Evolutionary conservation across 495 filamentous ascomycete genomes (phyloP).

Genomic region (Penicillium argentinense): DNA sequence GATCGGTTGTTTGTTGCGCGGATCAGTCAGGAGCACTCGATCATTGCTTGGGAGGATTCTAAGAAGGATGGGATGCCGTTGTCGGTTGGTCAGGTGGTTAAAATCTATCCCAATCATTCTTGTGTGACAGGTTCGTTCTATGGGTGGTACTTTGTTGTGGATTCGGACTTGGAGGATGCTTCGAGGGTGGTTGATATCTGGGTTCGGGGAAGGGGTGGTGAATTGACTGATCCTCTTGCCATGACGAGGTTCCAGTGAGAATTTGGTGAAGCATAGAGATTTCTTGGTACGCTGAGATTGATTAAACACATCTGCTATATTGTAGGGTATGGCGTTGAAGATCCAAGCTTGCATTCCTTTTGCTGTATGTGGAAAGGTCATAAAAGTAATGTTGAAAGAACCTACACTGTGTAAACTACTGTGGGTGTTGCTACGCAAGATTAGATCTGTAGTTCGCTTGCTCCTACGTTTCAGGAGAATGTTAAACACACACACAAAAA

Average conservation of each 20-base stretch:
- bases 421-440: too few relatives aligned
- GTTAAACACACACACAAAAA: too few relatives aligned
- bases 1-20: constrained; percentile 29
- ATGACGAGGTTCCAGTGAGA: constrained; percentile 12
- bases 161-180: constrained; percentile 56
- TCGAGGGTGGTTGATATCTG: constrained; percentile 68
- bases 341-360: too few relatives aligned
- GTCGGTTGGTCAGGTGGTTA: constrained; percentile 49
- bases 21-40: constrained; percentile 40
- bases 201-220: constrained; percentile 41
- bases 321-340: too few relatives aligned
- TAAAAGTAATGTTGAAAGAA: too few relatives aligned
- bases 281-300: too few relatives aligned
- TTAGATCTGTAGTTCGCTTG: too few relatives aligned
- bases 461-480: too few relatives aligned
- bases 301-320: too few relatives aligned
- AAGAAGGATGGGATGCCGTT: constrained; percentile 23
- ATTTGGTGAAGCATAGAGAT: too few relatives aligned
- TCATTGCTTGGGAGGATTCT: constrained; percentile 28
- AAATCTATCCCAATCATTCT: constrained; percentile 82
- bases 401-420: too few relatives aligned
- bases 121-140: constrained; percentile 75
- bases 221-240: constrained; percentile 16
- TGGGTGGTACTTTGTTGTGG: constrained; percentile 75
- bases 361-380: too few relatives aligned